Evolutionary conservation across 805 yeast genomes (phyloP), one percentile per base, ranked within the genome.

Genomic region (Helenozyma baotianmanensis): DNA sequence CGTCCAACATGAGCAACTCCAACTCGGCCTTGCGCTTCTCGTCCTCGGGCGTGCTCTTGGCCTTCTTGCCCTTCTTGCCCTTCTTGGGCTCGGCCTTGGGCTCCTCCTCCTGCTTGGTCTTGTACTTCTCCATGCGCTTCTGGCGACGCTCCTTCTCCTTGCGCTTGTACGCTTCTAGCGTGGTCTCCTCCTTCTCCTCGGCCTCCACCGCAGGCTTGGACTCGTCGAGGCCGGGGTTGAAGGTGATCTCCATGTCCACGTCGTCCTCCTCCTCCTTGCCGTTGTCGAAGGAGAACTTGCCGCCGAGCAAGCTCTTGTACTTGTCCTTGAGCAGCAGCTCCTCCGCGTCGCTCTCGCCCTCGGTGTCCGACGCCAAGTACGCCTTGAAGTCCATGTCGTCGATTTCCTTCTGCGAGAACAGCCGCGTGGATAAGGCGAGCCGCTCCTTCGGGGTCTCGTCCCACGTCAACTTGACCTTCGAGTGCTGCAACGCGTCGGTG

Each of bases 401-500:
- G 29, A 87, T 69, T 55, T 92, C 97, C 54, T 83, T 80, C 54
- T 84, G 92, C 30, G 87, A 78, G 56, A 92, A 90, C 6, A 88
- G 86, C 46, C 82, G 80, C 11, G 82, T 72, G 1, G 96, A 74
- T 33, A 89, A 57, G 38, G 82, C 77, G 12, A 77, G 58, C 51
- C 98, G 76, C 51, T 88, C 97, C 37, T 79, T 81, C 6, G 98
- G 97, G 0, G 97, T 94, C 62, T 90, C 97, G 59, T 92, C 98
- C 98, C 98, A 92, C 0, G 97, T 89, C 45, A 92, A 70, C 57
- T 86, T 89, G 30, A 92, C 98, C 51, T 89, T 92, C 11, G 97
- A 89, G 54, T 88, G 96, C 56, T 92, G 96, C 39, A 92, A 69
- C 0, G 98, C 98, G 61, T 86, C 97, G 3, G 98, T 92, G 19